Percentiles rank a stretch among this genome's conserved stretches.
Evolutionary conservation across 441 rosid genomes (phyloP).

Genomic region (Theobroma grandiflorum): DNA sequence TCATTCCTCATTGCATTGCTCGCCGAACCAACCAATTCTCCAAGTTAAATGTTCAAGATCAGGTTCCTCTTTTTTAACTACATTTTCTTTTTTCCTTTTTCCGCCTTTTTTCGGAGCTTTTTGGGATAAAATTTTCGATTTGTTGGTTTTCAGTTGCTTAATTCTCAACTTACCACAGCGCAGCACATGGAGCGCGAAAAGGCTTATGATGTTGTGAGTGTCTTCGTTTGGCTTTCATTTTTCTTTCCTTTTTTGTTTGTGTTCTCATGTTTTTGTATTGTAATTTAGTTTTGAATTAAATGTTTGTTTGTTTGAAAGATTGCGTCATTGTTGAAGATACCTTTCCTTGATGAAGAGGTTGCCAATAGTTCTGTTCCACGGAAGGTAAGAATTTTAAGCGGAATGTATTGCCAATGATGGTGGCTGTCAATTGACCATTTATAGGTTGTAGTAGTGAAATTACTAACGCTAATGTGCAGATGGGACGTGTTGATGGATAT

Average conservation of each 20-base stretch:
- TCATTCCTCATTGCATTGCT: slow-evolving; percentile 79
- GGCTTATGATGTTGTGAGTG: slow-evolving; percentile 82
- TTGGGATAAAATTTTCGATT: slow-evolving; percentile 12
- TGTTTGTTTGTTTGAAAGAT: slow-evolving; percentile 48
- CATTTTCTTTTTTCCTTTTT: neutral
- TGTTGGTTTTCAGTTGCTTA: slow-evolving; percentile 62
- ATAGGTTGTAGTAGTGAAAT: slow-evolving; percentile 25
- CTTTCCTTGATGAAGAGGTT: slow-evolving; percentile 81
- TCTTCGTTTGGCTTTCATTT: slow-evolving; percentile 1
- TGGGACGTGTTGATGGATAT: slow-evolving; percentile 75
- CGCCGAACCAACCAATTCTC: slow-evolving; percentile 54
- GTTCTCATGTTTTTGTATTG: neutral
- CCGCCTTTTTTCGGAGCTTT: neutral
- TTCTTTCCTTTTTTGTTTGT: neutral
- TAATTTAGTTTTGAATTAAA: slow-evolving; percentile 2
- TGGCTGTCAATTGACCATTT: neutral
- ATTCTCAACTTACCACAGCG: slow-evolving; percentile 77
- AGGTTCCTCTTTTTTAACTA: slow-evolving; percentile 47
- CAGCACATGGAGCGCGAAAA: slow-evolving; percentile 90
- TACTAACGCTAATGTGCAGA: slow-evolving; percentile 49
- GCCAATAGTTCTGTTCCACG: slow-evolving; percentile 76
- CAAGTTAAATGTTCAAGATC: slow-evolving; percentile 66
- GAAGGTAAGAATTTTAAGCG: slow-evolving; percentile 54
- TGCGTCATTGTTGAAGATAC: slow-evolving; percentile 92
- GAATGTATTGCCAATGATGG: neutral